Conservation (phyloP, 495 filamentous ascomycete genomes). For the Penicillium paradoxum region DNA sequence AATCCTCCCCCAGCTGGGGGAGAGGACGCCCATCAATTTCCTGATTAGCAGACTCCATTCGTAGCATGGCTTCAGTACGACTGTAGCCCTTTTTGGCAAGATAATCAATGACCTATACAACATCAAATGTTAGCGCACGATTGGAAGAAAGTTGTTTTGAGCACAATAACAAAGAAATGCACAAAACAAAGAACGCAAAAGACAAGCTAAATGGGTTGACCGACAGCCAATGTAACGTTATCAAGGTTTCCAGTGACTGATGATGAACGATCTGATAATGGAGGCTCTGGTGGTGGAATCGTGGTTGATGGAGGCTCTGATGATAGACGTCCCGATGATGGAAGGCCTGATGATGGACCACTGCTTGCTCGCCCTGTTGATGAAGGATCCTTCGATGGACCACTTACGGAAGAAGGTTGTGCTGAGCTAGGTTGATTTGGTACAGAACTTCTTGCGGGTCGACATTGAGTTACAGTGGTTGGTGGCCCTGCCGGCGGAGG, state of each 20-base stretch:
- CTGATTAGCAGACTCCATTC: slow-evolving; percentile 78
- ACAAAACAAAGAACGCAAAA: background rate
- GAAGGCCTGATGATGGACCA: no score
- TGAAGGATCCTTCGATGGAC: no score
- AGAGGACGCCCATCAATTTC: slow-evolving; percentile 73
- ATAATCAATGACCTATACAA: slow-evolving; percentile 83
- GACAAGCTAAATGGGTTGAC: background rate
- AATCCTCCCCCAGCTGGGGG: slow-evolving; percentile 58
- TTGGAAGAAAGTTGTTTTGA: slow-evolving; percentile 2
- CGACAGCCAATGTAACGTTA: background rate
- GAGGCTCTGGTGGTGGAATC: background rate
- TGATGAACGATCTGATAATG: background rate
- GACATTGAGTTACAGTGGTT: no score
- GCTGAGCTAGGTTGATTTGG: no score
- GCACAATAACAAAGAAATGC: background rate
- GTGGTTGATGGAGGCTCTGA: background rate
- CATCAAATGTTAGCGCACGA: slow-evolving; percentile 2
- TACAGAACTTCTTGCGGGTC: no score
- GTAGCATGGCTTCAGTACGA: slow-evolving; percentile 86
- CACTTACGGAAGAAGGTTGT: no score
- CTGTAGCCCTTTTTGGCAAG: slow-evolving; percentile 93
- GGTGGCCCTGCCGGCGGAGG: no score
- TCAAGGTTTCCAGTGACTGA: no score
- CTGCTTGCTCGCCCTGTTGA: no score
- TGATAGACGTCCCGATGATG: no score